Base-by-base conservation (phyloP, 2,329 filamentous ascomycete species). In the Arthrobotrys megalospora region DNA sequence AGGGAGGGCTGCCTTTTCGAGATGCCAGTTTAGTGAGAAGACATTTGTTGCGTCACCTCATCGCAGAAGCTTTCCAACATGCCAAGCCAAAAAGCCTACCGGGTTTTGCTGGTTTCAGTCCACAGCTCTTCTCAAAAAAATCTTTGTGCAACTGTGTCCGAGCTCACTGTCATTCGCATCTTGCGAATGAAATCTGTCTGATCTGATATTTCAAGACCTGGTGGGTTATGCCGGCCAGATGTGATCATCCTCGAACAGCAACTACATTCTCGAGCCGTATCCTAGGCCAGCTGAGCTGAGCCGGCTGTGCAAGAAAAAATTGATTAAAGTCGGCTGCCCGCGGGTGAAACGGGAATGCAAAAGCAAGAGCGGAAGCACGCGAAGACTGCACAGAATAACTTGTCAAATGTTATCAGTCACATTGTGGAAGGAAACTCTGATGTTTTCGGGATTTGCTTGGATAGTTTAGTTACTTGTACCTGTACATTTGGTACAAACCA, bases 281-380 rank as follows among this genome's bases (percentile, higher is more conserved):
- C 55, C 62, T 63, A 32, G 75, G 36, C 50, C 62, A 72, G 75
- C 75, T 78, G 75, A 72, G 75, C 75, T 78, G 75, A 78, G 28
- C 66, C 53, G 55, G 55, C 28, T 55, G 64, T 60, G 55, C 32
- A 58, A 55, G n/a, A n/a, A 45, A 21, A 41, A 65, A 38, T 69
- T 47, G 50, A 62, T 38, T 36, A 11, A 55, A 71, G 21, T 72
- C 75, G 75, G 75, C 53, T 78, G 62, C 63, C 19, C 62, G 48
- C 75, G 75, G 75, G 75, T 78, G 67, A 78, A 66, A 78, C 75
- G 75, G 75, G 67, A 78, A 78, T 72, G 75, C 75, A 78, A 78
- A 77, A 53, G 75, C 75, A 78, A 36, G 63, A 78, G 67, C 75
- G 75, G 75, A 66, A 78, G 62, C 68, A 71, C 67, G 67, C 67